These are phyloP conservation scores for Wickerhamomyces strasburgensis DNA, from an alignment of 805 yeast species.

Conservation along the genomic window DNA sequence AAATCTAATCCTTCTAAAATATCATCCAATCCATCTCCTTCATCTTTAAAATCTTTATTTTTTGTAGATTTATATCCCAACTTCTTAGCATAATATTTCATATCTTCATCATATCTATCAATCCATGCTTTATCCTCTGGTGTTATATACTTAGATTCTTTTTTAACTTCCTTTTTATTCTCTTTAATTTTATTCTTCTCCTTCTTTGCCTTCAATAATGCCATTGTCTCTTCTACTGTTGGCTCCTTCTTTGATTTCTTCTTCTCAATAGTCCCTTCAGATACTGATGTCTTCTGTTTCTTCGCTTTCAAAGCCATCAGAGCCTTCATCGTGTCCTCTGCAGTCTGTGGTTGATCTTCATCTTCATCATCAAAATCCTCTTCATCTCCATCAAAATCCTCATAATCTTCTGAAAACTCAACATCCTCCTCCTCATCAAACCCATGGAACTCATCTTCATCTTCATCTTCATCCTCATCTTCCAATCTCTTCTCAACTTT, in stretches of 20 bases:
- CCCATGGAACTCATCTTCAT: conserved; percentile 24
- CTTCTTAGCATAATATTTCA: conserved; percentile 76
- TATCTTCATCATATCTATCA: conserved; percentile 68
- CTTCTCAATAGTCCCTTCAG: neutral
- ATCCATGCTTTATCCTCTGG: conserved; percentile 45
- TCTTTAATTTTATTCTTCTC: conserved; percentile 7
- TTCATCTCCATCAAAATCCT: conserved; percentile 14
- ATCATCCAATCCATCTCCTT: conserved; percentile 79
- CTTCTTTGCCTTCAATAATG: conserved; percentile 31
- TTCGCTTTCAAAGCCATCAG: conserved; percentile 36
- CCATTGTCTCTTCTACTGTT: conserved; percentile 40
- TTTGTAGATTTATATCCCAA: conserved; percentile 61
- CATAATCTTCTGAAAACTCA: conserved; percentile 12
- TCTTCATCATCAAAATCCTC: conserved; percentile 18
- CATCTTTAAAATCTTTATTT: conserved; percentile 44
- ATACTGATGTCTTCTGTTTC: conserved; percentile 9
- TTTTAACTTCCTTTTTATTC: conserved; percentile 13
- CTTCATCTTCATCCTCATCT: conserved; percentile 12
- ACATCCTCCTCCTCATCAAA: conserved; percentile 11
- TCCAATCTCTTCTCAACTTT: conserved; percentile 1
- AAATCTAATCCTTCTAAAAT: conserved; percentile 61
- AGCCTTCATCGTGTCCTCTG: conserved; percentile 40
- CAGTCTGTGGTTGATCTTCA: conserved; percentile 31
- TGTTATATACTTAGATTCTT: conserved; percentile 24
- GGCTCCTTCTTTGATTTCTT: conserved; percentile 7